Evolutionary conservation across 345 rosid genomes (phyloP).

Genomic region (Reutealis trisperma): DNA sequence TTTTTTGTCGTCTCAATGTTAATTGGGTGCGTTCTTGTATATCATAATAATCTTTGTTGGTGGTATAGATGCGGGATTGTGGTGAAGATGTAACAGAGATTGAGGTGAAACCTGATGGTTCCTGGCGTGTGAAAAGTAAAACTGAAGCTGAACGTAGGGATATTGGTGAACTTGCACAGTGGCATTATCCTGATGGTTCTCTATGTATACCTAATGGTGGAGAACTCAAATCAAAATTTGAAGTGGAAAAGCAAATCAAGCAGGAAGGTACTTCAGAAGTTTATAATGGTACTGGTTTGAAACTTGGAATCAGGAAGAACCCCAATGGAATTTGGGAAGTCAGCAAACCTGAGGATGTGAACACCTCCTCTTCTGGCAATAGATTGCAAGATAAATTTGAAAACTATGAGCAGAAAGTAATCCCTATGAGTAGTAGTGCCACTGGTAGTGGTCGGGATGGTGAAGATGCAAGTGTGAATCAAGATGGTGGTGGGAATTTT

Average conservation of each 20-base stretch:
- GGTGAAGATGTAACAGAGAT: slow-evolving; percentile 84
- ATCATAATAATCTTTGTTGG: slow-evolving; percentile 14
- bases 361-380: slow-evolving; percentile 61
- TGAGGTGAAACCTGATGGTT: slow-evolving; percentile 93
- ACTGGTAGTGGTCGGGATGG: slow-evolving; percentile 92
- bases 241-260: slow-evolving; percentile 53
- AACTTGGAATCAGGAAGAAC: slow-evolving; percentile 88
- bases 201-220: slow-evolving; percentile 41
- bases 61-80: slow-evolving; percentile 72
- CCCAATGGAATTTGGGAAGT: slow-evolving; percentile 88
- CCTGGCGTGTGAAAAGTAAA: slow-evolving; percentile 91
- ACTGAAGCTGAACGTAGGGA: slow-evolving; percentile 75
- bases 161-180: slow-evolving; percentile 71
- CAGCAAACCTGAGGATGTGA: slow-evolving; percentile 71
- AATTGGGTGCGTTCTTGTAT: neutral
- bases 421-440: slow-evolving; percentile 92
- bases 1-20: slow-evolving; percentile 6
- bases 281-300: slow-evolving; percentile 55
- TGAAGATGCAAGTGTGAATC: slow-evolving; percentile 93
- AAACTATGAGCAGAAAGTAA: slow-evolving; percentile 49
- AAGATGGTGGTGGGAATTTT: slow-evolving; percentile 69
- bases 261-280: slow-evolving; percentile 80
- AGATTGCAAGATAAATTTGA: slow-evolving; percentile 55
- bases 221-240: slow-evolving; percentile 50
- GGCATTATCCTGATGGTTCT: slow-evolving; percentile 85